Percentiles rank a stretch among this genome's conserved stretches.
phyloP scores from a whole-genome alignment of 352 stramenopile genomes.

The Globisporangium paddicum region DNA sequence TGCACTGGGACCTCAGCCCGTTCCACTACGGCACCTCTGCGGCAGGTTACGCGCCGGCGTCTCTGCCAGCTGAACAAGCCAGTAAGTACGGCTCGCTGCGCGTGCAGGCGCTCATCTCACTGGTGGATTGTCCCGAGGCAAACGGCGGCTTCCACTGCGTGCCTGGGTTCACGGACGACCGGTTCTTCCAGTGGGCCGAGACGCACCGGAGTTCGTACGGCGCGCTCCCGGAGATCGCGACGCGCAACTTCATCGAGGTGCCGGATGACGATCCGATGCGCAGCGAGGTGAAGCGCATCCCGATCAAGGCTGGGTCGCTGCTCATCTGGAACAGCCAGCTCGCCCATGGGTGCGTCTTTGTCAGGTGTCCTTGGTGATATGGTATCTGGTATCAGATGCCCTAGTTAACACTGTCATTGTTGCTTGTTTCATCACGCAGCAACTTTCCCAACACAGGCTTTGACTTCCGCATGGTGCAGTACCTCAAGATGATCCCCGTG shows the following conservation, averaged over 20 bases:
- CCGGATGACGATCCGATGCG: conserved; percentile 35
- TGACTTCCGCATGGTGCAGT: conserved; percentile 51
- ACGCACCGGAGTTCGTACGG: conserved; percentile 28
- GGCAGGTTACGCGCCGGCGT: conserved; percentile 28
- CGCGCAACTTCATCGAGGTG: conserved; percentile 44
- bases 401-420: not conserved
- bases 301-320: conserved; percentile 39
- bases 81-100: conserved; percentile 37
- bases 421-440: conserved; percentile 10
- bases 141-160: conserved; percentile 50
- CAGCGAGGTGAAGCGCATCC: conserved; percentile 28
- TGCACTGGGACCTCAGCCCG: conserved; percentile 48
- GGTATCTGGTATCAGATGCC: too few species aligned
- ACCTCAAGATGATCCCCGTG: conserved; percentile 47
- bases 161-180: conserved; percentile 35
- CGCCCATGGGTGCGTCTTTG: conserved; percentile 32
- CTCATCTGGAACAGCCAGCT: conserved; percentile 49
- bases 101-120: conserved; percentile 35
- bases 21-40: conserved; percentile 46
- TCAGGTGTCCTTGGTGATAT: not conserved
- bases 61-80: conserved; percentile 10
- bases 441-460: conserved; percentile 44
- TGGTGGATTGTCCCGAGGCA: conserved; percentile 35
- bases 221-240: conserved; percentile 22
- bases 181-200: conserved; percentile 41